Conservation (phyloP, 225 moss, liverwort and hornwort genomes). For the Physcomitrium patens region DNA sequence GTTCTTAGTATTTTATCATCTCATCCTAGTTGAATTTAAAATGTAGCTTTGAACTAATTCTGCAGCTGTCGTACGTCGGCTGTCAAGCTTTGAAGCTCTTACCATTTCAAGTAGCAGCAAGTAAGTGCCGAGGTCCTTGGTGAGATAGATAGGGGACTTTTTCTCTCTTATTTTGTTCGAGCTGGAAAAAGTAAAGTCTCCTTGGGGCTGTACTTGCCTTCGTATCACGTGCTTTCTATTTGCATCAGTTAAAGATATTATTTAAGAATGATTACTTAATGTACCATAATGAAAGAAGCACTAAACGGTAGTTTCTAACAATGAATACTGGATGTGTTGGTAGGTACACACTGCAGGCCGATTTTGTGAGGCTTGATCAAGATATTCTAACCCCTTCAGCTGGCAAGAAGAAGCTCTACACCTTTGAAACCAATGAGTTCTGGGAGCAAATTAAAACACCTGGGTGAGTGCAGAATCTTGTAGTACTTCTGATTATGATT, state of each 20-base stretch:
- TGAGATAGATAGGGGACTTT: constrained; percentile 1
- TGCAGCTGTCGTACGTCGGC: constrained; percentile 79
- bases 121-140: constrained; percentile 40
- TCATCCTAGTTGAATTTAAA: neutral
- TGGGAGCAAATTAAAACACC: constrained; percentile 99
- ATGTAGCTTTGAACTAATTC: constrained; percentile 25
- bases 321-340: constrained; percentile 34
- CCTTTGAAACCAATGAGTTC: constrained; percentile 90
- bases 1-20: neutral
- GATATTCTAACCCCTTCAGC: constrained; percentile 96
- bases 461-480: constrained; percentile 50
- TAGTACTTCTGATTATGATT: neutral
- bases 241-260: too few relatives aligned
- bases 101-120: constrained; percentile 79
- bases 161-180: constrained; percentile 7
- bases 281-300: too few relatives aligned
- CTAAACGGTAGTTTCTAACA: constrained; percentile 28
- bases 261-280: too few relatives aligned
- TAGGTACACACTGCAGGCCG: constrained; percentile 73
- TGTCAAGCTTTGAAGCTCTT: constrained; percentile 94
- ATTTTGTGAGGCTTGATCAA: constrained; percentile 96
- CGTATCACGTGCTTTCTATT: neutral
- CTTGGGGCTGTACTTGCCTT: neutral
- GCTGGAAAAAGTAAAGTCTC: constrained; percentile 1
- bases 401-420: constrained; percentile 92